phyloP scores from a whole-genome alignment of 257 asterid genomes.

The Nicotiana tomentosiformis region DNA sequence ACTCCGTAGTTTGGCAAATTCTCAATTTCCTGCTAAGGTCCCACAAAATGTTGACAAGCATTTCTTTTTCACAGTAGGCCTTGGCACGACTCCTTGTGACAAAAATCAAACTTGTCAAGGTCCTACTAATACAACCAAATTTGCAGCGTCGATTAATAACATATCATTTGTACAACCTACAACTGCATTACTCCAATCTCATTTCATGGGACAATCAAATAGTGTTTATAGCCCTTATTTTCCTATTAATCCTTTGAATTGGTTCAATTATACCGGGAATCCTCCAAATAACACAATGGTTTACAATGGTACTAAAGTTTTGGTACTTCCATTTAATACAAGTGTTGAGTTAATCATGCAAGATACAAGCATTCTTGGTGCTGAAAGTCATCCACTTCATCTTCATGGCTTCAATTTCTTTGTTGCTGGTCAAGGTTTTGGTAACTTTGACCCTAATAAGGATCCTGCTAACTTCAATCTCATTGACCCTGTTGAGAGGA shows the following conservation, averaged over 20 bases:
- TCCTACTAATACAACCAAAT: conserved; percentile 40
- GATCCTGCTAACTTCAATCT: conserved; percentile 29
- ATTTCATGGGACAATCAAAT: conserved; percentile 13
- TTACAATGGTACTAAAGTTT: conserved; percentile 20
- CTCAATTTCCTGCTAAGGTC: conserved; percentile 23
- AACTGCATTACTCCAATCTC: conserved; percentile 39
- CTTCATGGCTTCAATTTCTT: conserved; percentile 33
- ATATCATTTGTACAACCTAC: conserved; percentile 38
- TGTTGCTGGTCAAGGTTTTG: conserved; percentile 22
- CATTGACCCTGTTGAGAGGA: conserved; percentile 29
- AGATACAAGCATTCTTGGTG: conserved; percentile 26
- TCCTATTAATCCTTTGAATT: conserved; percentile 8
- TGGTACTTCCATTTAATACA: conserved; percentile 20
- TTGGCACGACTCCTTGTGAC: conserved; percentile 34
- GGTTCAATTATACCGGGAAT: conserved; percentile 25
- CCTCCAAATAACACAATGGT: conserved; percentile 23
- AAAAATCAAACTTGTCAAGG: conserved; percentile 33
- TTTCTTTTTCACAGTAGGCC: conserved; percentile 41
- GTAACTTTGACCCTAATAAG: conserved; percentile 18
- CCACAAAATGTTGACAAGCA: conserved; percentile 28
- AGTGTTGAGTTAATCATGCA: conserved; percentile 32
- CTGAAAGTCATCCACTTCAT: conserved; percentile 31
- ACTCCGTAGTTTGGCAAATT: conserved; percentile 14
- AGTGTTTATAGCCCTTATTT: conserved; percentile 24
- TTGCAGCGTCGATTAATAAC: conserved; percentile 38